Conservation (phyloP, 768 basidiomycete species). For the Naematelia aurantialba region DNA sequence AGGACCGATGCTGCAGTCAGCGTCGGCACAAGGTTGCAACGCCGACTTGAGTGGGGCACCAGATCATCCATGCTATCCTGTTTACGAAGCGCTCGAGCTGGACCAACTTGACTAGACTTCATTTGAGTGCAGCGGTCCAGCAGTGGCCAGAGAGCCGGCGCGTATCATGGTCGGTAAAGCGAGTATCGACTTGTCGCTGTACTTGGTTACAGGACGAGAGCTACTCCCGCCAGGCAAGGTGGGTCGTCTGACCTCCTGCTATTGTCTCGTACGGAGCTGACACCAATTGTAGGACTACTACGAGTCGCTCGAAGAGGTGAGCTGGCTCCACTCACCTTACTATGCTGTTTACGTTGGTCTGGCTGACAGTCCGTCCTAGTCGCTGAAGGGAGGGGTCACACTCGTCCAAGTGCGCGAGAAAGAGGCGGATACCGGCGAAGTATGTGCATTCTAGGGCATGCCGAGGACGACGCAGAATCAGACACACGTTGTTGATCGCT, state of each 20-base stretch:
- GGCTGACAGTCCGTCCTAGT: constrained; percentile 52
- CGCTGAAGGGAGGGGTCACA: constrained; percentile 80
- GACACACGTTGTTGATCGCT: too few relatives aligned
- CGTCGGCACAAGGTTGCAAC: too few relatives aligned
- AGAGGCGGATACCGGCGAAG: constrained; percentile 71
- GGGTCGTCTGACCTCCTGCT: too few relatives aligned
- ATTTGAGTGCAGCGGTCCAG: too few relatives aligned
- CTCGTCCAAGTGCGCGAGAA: constrained; percentile 90
- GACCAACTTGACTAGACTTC: too few relatives aligned
- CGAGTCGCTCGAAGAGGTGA: constrained; percentile 70
- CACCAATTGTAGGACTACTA: constrained; percentile 59
- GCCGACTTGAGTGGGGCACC: background rate
- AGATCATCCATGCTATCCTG: background rate
- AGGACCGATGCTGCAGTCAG: background rate
- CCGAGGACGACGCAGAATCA: too few relatives aligned
- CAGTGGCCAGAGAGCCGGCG: too few relatives aligned
- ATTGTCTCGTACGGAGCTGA: background rate
- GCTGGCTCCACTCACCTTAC: background rate
- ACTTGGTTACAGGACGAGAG: constrained; percentile 79
- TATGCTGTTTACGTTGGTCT: background rate
- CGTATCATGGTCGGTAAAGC: too few relatives aligned
- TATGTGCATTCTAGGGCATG: constrained; percentile 46
- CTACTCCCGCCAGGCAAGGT: constrained; percentile 75
- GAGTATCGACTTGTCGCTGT: constrained; percentile 60
- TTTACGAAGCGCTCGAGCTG: too few relatives aligned